Conservation (phyloP, 2,329 filamentous ascomycete genomes). For the Trichoderma koningiopsis region DNA sequence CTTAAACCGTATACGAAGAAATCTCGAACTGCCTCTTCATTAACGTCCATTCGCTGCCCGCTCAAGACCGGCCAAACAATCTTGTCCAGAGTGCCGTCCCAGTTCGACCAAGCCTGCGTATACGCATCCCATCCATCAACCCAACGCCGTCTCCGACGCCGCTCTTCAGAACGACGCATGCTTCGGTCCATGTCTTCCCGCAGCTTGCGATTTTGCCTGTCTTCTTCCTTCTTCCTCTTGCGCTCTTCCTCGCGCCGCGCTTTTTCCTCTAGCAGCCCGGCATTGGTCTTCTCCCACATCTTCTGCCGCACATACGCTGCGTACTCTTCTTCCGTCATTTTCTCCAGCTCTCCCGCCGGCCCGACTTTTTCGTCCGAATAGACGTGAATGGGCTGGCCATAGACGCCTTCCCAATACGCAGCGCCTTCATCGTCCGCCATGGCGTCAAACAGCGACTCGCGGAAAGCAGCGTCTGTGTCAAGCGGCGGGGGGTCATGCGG, state of each 20-base stretch:
- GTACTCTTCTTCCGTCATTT: slow-evolving; percentile 93
- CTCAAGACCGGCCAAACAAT: slow-evolving; percentile 74
- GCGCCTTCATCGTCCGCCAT: slow-evolving; percentile 97
- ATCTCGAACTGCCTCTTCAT: slow-evolving; percentile 61
- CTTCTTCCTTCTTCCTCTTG: slow-evolving; percentile 54
- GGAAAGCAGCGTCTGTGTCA: slow-evolving; percentile 76
- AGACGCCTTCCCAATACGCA: slow-evolving; percentile 93
- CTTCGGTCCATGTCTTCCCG: slow-evolving; percentile 69
- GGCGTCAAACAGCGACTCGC: slow-evolving; percentile 93
- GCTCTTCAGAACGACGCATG: slow-evolving; percentile 66
- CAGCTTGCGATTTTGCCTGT: slow-evolving; percentile 54
- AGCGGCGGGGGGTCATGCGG: slow-evolving; percentile 52
- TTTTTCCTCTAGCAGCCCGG: slow-evolving; percentile 78
- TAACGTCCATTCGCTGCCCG: slow-evolving; percentile 57
- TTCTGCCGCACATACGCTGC: slow-evolving; percentile 77
- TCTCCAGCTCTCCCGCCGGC: slow-evolving; percentile 64
- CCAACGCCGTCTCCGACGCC: slow-evolving; percentile 58
- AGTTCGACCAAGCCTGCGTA: slow-evolving; percentile 59
- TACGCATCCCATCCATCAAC: slow-evolving; percentile 67
- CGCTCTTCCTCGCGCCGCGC: slow-evolving; percentile 60
- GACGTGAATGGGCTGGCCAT: slow-evolving; percentile 88
- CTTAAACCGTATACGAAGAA: slow-evolving; percentile 64
- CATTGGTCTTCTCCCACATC: slow-evolving; percentile 96
- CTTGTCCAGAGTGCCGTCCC: slow-evolving; percentile 47
- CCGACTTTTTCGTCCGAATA: slow-evolving; percentile 59